Percentiles rank a stretch among this genome's conserved stretches.
Evolutionary conservation across 2,329 filamentous ascomycete genomes (phyloP).

Genomic region (Fusarium sp.): DNA sequence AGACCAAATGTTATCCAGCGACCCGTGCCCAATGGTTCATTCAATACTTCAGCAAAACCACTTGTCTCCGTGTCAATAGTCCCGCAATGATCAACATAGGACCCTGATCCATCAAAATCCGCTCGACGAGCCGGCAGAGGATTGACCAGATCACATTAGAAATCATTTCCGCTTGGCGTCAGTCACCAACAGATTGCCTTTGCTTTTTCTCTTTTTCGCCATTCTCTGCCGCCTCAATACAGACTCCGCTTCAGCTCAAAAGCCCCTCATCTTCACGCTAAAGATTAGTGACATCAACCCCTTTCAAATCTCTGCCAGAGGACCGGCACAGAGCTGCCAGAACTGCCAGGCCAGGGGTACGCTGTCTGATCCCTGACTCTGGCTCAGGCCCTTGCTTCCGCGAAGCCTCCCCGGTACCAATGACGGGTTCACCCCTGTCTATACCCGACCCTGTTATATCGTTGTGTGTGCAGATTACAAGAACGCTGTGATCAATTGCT

Average conservation of each 20-base stretch:
- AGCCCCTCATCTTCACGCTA: constrained; percentile 39
- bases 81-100: constrained; percentile 20
- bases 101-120: constrained; percentile 8
- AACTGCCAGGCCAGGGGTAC: constrained; percentile 33
- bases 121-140: constrained; percentile 17
- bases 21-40: constrained; percentile 27
- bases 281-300: constrained; percentile 38
- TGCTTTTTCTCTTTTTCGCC: constrained; percentile 6
- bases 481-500: constrained; percentile 20
- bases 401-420: constrained; percentile 34
- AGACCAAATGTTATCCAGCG: constrained; percentile 8
- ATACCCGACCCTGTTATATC: constrained; percentile 40
- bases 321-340: constrained; percentile 29
- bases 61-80: constrained; percentile 15
- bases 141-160: constrained; percentile 11
- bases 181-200: neutral
- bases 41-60: constrained; percentile 5
- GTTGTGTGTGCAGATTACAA: constrained; percentile 36
- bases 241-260: constrained; percentile 18
- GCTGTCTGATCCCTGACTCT: constrained; percentile 27
- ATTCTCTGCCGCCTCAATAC: constrained; percentile 20
- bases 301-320: constrained; percentile 37
- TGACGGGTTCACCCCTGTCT: constrained; percentile 32
- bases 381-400: constrained; percentile 35
- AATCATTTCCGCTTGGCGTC: constrained; percentile 4